phyloP scores from a whole-genome alignment of 352 stramenopile genomes.

The Phytophthora sp. region DNA sequence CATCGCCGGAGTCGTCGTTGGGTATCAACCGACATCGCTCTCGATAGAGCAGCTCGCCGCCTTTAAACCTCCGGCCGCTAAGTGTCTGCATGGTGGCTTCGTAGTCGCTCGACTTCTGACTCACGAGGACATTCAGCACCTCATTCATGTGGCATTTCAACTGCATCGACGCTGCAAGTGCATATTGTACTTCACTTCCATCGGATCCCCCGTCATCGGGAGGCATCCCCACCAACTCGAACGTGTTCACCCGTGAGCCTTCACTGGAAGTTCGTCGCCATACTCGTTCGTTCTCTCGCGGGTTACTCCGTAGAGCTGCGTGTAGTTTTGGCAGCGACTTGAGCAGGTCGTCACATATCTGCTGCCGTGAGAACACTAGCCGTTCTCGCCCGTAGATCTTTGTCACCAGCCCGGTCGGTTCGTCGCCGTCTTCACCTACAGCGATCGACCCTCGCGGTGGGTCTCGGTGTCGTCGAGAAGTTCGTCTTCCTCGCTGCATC shows the following conservation, averaged over 20 bases:
- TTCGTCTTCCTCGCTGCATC: too few species aligned
- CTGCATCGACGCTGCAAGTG: constrained; percentile 42
- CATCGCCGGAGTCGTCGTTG: background rate
- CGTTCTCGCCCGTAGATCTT: constrained; percentile 23
- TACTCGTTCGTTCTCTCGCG: constrained; percentile 12
- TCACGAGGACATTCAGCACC: constrained; percentile 52
- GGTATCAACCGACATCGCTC: constrained; percentile 34
- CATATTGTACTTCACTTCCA: constrained; percentile 42
- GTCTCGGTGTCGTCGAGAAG: background rate
- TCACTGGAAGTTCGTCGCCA: constrained; percentile 40
- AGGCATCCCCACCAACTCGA: constrained; percentile 40
- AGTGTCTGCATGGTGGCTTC: constrained; percentile 44
- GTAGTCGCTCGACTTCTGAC: constrained; percentile 40
- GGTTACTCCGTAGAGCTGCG: constrained; percentile 29
- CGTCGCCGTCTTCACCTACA: background rate
- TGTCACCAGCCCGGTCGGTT: constrained; percentile 15
- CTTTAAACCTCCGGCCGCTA: constrained; percentile 36
- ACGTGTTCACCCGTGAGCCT: constrained; percentile 15
- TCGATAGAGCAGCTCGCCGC: constrained; percentile 41
- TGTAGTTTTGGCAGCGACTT: constrained; percentile 37
- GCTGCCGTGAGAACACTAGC: constrained; percentile 30
- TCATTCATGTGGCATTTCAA: constrained; percentile 60
- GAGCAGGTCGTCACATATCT: constrained; percentile 37
- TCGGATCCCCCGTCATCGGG: constrained; percentile 17
- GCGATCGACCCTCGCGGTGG: constrained; percentile 10